These are phyloP conservation scores for Crithidia expoeki DNA, from an alignment of 208 protist genomes.

Conservation along the genomic window DNA sequence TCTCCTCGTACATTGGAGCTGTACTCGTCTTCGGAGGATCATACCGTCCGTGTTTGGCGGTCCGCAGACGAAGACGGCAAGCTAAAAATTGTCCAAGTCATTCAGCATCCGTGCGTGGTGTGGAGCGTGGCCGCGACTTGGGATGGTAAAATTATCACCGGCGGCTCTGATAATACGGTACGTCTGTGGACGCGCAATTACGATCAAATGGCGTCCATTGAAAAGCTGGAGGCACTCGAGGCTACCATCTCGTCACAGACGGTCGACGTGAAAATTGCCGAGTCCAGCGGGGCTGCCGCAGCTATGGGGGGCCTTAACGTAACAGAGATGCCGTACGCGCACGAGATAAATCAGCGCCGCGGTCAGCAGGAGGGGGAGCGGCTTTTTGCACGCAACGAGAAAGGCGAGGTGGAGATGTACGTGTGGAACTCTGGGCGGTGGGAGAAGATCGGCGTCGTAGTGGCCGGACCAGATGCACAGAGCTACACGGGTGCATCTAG, in stretches of 20 bases:
- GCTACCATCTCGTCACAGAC: constrained; percentile 52
- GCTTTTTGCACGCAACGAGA: constrained; percentile 64
- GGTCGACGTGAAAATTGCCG: constrained; percentile 58
- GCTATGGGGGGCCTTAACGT: constrained; percentile 42
- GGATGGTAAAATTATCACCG: constrained; percentile 64
- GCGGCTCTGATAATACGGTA: constrained; percentile 82
- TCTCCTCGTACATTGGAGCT: constrained; percentile 52
- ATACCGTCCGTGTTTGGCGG: constrained; percentile 83
- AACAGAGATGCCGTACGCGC: constrained; percentile 36
- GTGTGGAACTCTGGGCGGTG: constrained; percentile 71
- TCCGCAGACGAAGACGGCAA: background rate
- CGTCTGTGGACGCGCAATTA: constrained; percentile 87
- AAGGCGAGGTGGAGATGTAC: constrained; percentile 78
- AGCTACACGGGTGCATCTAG: constrained; percentile 34
- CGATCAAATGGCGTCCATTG: constrained; percentile 55
- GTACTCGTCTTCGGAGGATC: constrained; percentile 87
- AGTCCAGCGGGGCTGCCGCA: constrained; percentile 12
- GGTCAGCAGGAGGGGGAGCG: constrained; percentile 66
- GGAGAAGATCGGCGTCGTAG: constrained; percentile 93
- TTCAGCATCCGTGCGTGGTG: constrained; percentile 87
- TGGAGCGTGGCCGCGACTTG: constrained; percentile 80
- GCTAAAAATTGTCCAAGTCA: constrained; percentile 62
- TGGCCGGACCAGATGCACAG: constrained; percentile 64
- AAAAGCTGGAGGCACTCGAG: constrained; percentile 67
- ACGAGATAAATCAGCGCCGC: constrained; percentile 41